Evolutionary conservation across 1,284 basidiomycete genomes (phyloP).

Genomic region (Wallemia ichthyophaga): DNA sequence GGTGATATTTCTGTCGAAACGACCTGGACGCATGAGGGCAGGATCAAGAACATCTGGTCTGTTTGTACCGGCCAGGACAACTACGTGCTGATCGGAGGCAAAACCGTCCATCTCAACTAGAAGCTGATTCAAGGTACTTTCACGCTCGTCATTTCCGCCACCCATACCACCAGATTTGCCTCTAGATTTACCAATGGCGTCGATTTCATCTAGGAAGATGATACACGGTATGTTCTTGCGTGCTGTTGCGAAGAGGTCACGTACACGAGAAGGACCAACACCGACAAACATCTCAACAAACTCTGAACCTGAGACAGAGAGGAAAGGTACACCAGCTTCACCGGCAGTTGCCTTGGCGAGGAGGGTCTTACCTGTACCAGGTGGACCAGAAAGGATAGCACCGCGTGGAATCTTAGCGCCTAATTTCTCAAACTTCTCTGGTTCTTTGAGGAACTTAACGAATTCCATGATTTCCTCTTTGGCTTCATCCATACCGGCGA

Average conservation of each 20-base stretch:
- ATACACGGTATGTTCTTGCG: conserved; percentile 96
- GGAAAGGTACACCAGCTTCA: conserved; percentile 87
- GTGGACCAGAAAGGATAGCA: conserved; percentile 88
- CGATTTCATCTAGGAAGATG: conserved; percentile 93
- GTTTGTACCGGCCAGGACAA: conserved; percentile 90
- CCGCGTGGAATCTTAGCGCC: conserved; percentile 97
- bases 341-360: conserved; percentile 95
- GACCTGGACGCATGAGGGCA: conserved; percentile 81
- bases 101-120: conserved; percentile 99
- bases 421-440: conserved; percentile 71
- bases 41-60: conserved; percentile 82
- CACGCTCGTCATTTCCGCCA: conserved; percentile 78
- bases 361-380: conserved; percentile 93
- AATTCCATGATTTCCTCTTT: conserved; percentile 99
- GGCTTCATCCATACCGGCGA: conserved; percentile 97
- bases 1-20: conserved; percentile 87
- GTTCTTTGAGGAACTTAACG: conserved; percentile 95
- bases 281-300: conserved; percentile 99
- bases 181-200: conserved; percentile 88
- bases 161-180: conserved; percentile 66
- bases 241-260: conserved; percentile 85
- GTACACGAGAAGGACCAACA: conserved; percentile 85
- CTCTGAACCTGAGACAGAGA: conserved; percentile 92
- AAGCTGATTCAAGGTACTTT: conserved; percentile 90
- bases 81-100: conserved; percentile 77